A percentile compares a stretch with the other conserved stretches of the same genome.
phyloP scores from a whole-genome alignment of 495 filamentous ascomycete species.

The Letharia lupina region DNA sequence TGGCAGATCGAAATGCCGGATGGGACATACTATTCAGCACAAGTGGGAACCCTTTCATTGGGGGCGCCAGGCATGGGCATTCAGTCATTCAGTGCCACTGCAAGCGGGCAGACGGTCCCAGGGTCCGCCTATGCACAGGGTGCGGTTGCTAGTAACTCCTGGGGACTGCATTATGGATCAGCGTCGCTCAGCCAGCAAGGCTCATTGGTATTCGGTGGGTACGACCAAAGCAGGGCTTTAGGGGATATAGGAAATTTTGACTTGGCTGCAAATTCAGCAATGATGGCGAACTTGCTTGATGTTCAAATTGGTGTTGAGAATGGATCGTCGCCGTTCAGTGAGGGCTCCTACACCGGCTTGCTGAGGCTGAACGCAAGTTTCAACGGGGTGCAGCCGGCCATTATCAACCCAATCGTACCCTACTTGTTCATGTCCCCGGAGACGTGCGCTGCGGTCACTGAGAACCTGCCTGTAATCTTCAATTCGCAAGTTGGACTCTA shows the following conservation, averaged over 20 bases:
- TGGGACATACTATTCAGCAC: constrained; percentile 12
- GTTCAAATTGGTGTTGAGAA: constrained; percentile 37
- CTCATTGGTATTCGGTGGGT: constrained; percentile 44
- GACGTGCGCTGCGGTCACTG: constrained; percentile 43
- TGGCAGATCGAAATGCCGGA: constrained; percentile 12
- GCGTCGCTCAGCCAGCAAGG: constrained; percentile 33
- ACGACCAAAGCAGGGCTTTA: constrained; percentile 39
- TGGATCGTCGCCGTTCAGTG: constrained; percentile 37
- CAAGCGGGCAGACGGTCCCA: constrained; percentile 8
- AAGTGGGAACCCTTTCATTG: constrained; percentile 15
- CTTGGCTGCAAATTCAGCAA: not conserved
- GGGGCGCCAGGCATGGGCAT: constrained; percentile 7
- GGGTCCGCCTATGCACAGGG: constrained; percentile 1
- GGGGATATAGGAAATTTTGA: constrained; percentile 21
- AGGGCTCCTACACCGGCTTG: constrained; percentile 26
- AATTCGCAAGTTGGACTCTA: constrained; percentile 37
- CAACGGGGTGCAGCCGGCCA: constrained; percentile 23
- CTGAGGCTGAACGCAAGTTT: constrained; percentile 32
- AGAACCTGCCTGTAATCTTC: constrained; percentile 39
- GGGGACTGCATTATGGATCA: constrained; percentile 47
- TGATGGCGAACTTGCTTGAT: constrained; percentile 32
- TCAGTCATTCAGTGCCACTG: not conserved
- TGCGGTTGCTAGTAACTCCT: constrained; percentile 41
- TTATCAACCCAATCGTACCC: constrained; percentile 36
- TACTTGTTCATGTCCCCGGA: constrained; percentile 43